A percentile compares a stretch with the other conserved stretches of the same genome.
phyloP scores from a whole-genome alignment of 306 rosid genomes.

The Malus sieversii region DNA sequence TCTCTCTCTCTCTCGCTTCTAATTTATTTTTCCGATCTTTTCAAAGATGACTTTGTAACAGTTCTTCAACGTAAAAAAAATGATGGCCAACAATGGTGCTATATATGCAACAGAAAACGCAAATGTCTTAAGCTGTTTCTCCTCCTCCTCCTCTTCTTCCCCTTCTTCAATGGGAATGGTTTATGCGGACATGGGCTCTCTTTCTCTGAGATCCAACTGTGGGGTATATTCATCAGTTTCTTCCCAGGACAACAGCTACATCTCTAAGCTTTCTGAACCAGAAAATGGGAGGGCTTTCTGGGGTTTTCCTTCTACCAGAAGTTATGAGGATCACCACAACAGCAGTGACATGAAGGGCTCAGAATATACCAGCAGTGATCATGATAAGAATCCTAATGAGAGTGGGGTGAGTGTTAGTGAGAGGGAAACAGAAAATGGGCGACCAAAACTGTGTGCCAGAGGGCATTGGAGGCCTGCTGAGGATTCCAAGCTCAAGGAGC shows the following conservation, averaged over 20 bases:
- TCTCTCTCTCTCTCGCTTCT: not conserved
- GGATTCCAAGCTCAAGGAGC: constrained; percentile 88
- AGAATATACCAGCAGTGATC: constrained; percentile 41
- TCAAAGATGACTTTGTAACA: constrained; percentile 28
- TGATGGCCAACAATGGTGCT: constrained; percentile 31
- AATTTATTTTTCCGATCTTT: constrained; percentile 9
- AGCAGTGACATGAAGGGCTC: constrained; percentile 37
- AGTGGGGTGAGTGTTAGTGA: constrained; percentile 20
- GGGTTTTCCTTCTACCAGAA: constrained; percentile 50
- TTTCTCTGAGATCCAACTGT: constrained; percentile 52
- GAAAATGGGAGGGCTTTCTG: constrained; percentile 37
- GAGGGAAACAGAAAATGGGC: constrained; percentile 47
- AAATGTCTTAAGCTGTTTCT: constrained; percentile 19
- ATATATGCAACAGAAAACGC: constrained; percentile 26
- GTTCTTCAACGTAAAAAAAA: constrained; percentile 29
- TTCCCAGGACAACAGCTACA: constrained; percentile 41
- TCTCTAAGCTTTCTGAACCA: constrained; percentile 24
- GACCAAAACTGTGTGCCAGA: constrained; percentile 79
- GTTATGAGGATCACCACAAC: constrained; percentile 35
- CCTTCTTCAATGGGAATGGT: constrained; percentile 46
- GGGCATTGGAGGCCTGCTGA: constrained; percentile 99
- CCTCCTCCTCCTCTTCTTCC: constrained; percentile 17
- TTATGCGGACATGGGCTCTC: constrained; percentile 56
- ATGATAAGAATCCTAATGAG: constrained; percentile 34
- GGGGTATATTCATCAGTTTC: constrained; percentile 34